Percentiles rank a stretch among this genome's conserved stretches.
Conservation (phyloP, 2,329 filamentous ascomycete genomes). For the Trichoderma asperellum region DNA sequence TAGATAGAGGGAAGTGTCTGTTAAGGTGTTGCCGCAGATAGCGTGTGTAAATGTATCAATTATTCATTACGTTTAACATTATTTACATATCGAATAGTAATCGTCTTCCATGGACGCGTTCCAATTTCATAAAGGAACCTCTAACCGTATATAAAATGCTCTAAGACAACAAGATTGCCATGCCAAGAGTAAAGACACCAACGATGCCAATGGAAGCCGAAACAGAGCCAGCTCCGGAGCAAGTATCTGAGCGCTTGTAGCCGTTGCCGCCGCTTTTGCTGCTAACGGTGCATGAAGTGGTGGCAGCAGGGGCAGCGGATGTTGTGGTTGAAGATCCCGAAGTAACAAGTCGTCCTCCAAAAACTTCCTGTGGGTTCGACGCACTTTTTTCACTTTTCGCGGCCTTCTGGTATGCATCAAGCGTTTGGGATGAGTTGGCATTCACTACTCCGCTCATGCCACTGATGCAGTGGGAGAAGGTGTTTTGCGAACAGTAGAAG, state of each 20-base stretch:
- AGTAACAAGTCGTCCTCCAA: not conserved
- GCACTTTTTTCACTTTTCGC: conserved; percentile 16
- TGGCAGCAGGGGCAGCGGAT: not conserved
- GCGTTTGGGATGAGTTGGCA: conserved; percentile 28
- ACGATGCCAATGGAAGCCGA: conserved; percentile 17
- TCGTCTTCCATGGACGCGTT: not conserved
- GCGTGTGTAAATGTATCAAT: not conserved
- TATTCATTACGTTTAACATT: conserved; percentile 7
- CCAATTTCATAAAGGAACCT: not conserved
- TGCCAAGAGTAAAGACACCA: conserved; percentile 18
- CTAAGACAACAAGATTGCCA: conserved; percentile 23
- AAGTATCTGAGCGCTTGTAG: conserved; percentile 11
- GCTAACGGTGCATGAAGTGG: conserved; percentile 1
- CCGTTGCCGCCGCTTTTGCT: conserved; percentile 7
- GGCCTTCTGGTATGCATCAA: conserved; percentile 25
- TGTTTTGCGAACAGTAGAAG: conserved; percentile 34
- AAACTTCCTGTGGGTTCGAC: not conserved
- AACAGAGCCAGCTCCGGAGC: conserved; percentile 20
- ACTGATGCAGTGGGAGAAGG: conserved; percentile 31
- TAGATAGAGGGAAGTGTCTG: not conserved
- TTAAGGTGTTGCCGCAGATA: not conserved
- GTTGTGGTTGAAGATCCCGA: not conserved
- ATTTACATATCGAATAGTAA: not conserved
- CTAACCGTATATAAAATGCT: not conserved
- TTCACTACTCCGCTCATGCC: conserved; percentile 37